These are phyloP conservation scores for Juglanconis juglandina DNA, from an alignment of 2,329 filamentous ascomycete species.

Conservation along the genomic window DNA sequence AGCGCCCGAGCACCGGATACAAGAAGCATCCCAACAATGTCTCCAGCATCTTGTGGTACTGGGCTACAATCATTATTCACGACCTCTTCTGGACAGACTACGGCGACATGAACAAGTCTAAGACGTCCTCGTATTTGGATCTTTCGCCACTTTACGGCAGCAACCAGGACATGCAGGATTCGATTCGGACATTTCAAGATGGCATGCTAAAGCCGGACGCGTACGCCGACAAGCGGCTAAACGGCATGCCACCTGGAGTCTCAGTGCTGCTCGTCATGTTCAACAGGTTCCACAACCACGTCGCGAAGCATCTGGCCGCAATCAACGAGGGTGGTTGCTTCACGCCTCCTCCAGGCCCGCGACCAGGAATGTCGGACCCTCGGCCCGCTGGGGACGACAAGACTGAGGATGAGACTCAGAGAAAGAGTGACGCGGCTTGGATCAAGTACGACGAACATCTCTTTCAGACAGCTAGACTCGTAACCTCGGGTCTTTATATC, in stretches of 20 bases:
- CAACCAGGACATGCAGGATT: slow-evolving; percentile 63
- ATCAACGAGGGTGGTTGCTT: slow-evolving; percentile 86
- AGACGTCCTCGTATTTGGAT: slow-evolving; percentile 70
- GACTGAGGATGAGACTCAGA: slow-evolving; percentile 37
- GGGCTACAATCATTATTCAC: slow-evolving; percentile 71
- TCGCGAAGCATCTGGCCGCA: slow-evolving; percentile 72
- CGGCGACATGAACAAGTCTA: slow-evolving; percentile 55
- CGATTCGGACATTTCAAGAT: slow-evolving; percentile 65
- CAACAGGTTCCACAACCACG: slow-evolving; percentile 82
- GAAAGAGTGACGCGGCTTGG: slow-evolving; percentile 52
- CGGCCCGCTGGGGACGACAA: neutral
- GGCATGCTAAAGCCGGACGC: slow-evolving; percentile 70
- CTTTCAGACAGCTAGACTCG: slow-evolving; percentile 74
- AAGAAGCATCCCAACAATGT: slow-evolving; percentile 67
- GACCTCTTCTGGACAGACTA: slow-evolving; percentile 68
- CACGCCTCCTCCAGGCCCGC: slow-evolving; percentile 51
- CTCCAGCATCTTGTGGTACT: slow-evolving; percentile 69
- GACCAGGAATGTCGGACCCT: neutral
- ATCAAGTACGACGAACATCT: slow-evolving; percentile 72
- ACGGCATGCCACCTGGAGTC: slow-evolving; percentile 70
- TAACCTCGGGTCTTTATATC: slow-evolving; percentile 72
- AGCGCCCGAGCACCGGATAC: slow-evolving; percentile 40
- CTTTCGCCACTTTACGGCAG: slow-evolving; percentile 69
- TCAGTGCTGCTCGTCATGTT: slow-evolving; percentile 73
- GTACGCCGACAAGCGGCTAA: slow-evolving; percentile 67